phyloP scores from a whole-genome alignment of 2,329 filamentous ascomycete species.

The Exophiala sp. region DNA sequence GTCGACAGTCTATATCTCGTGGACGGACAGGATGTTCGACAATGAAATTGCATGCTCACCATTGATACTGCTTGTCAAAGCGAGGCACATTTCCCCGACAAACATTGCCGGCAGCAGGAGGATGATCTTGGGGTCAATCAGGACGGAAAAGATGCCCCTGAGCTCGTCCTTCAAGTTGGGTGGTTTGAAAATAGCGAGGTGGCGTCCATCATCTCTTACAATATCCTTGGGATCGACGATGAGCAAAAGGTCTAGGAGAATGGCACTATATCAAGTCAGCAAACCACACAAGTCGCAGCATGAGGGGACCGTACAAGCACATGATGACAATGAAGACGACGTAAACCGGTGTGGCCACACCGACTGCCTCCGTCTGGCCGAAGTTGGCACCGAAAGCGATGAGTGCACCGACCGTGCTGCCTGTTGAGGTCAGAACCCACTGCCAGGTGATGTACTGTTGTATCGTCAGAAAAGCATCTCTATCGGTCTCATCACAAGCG shows the following conservation, averaged over 20 bases:
- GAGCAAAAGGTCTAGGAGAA: too few relatives aligned
- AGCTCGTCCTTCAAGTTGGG: conserved; percentile 19
- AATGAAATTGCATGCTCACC: conserved; percentile 2
- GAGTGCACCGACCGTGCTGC: conserved; percentile 20
- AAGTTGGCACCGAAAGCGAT: conserved; percentile 26
- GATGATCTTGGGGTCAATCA: conserved; percentile 15
- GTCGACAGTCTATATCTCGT: too few relatives aligned
- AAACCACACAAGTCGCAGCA: too few relatives aligned
- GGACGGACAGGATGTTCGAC: too few relatives aligned
- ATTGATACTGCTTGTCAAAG: not conserved
- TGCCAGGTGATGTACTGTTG: conserved; percentile 22
- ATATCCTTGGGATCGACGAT: conserved; percentile 18
- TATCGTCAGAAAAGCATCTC: not conserved
- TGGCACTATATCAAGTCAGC: too few relatives aligned
- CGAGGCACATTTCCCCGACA: conserved; percentile 23
- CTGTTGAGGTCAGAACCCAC: conserved; percentile 20
- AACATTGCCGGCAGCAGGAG: conserved; percentile 21
- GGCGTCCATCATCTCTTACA: conserved; percentile 27
- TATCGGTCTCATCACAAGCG: not conserved
- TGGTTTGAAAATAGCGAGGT: conserved; percentile 26
- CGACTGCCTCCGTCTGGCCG: conserved; percentile 16
- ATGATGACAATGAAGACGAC: conserved; percentile 25
- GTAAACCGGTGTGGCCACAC: conserved; percentile 24
- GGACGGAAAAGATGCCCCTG: conserved; percentile 14
- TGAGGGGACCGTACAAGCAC: conserved; percentile 6